Conservation (phyloP, 257 asterid genomes). For the Solanum pinnatisectum region DNA sequence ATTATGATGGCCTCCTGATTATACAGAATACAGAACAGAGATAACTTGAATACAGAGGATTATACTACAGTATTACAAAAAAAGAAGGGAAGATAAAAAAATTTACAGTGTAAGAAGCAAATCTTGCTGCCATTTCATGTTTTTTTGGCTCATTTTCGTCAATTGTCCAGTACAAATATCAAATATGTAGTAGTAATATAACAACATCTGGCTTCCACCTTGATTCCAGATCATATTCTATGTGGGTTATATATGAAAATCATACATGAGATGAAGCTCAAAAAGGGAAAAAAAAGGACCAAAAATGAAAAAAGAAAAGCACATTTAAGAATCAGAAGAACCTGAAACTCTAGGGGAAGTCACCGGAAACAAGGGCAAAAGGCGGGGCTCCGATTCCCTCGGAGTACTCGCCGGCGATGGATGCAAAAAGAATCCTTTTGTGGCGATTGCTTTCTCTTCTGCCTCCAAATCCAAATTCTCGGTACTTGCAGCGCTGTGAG, state of each 20-base stretch:
- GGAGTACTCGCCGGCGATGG: constrained; percentile 83
- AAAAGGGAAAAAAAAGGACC: not conserved
- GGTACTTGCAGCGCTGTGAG: constrained; percentile 4
- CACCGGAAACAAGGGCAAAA: constrained; percentile 72
- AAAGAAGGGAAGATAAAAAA: not conserved
- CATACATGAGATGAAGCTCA: constrained; percentile 22
- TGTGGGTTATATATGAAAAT: constrained; percentile 32
- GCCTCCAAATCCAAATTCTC: constrained; percentile 42
- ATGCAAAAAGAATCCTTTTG: constrained; percentile 68
- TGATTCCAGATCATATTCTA: constrained; percentile 36
- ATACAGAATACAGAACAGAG: not conserved
- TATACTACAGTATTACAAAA: not conserved
- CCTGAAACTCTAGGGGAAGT: constrained; percentile 68
- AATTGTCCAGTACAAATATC: constrained; percentile 15
- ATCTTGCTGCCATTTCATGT: constrained; percentile 3
- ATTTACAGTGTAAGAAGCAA: not conserved
- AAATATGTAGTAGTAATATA: constrained; percentile 4
- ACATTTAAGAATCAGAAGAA: constrained; percentile 44
- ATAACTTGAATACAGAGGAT: not conserved
- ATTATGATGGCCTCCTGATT: not conserved
- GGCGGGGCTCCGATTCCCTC: constrained; percentile 81
- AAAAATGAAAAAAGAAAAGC: not conserved
- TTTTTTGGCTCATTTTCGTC: constrained; percentile 7
- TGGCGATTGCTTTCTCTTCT: constrained; percentile 73
- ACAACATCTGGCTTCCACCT: constrained; percentile 14